Percentiles rank a stretch among this genome's conserved stretches.
Evolutionary conservation across 441 rosid genomes (phyloP).

Genomic region (Aquilaria agallochum): DNA sequence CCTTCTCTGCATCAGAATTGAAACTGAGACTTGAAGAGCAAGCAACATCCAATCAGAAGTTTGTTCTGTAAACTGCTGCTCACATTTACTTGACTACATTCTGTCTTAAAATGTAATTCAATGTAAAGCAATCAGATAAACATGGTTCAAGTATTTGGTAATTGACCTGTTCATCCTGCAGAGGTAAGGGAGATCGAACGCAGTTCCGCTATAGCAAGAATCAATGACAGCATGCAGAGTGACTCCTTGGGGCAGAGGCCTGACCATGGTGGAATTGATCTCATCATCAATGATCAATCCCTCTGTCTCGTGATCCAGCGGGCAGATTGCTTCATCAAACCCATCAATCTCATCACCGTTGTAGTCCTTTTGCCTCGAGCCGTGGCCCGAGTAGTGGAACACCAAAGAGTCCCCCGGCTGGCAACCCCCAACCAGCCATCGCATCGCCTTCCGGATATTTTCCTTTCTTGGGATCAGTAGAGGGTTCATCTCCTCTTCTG

Average conservation of each 20-base stretch:
- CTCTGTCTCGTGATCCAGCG: slow-evolving; percentile 65
- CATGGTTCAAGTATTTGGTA: no score
- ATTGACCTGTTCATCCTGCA: slow-evolving; percentile 64
- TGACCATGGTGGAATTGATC: slow-evolving; percentile 55
- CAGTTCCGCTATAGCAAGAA: slow-evolving; percentile 76
- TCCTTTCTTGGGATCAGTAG: slow-evolving; percentile 54
- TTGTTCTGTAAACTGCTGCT: no score
- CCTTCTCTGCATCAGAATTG: slow-evolving; percentile 38
- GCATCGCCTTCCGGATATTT: slow-evolving; percentile 61
- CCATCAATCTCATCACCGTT: slow-evolving; percentile 66
- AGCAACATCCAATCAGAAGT: no score
- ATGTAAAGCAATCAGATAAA: no score
- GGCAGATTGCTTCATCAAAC: slow-evolving; percentile 64
- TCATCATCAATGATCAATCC: slow-evolving; percentile 76
- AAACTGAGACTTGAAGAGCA: not conserved
- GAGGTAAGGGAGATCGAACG: slow-evolving; percentile 60
- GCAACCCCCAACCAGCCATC: slow-evolving; percentile 76
- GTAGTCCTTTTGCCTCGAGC: slow-evolving; percentile 45
- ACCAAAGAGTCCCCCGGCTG: slow-evolving; percentile 69
- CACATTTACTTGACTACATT: no score
- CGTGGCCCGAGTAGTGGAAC: slow-evolving; percentile 86
- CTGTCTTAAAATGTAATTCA: no score
- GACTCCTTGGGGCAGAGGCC: slow-evolving; percentile 62
- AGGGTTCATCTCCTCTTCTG: slow-evolving; percentile 64
- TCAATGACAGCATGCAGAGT: slow-evolving; percentile 76